phyloP scores from a whole-genome alignment of 169 alveolate species.

The Cryptosporidium ubiquitum region DNA sequence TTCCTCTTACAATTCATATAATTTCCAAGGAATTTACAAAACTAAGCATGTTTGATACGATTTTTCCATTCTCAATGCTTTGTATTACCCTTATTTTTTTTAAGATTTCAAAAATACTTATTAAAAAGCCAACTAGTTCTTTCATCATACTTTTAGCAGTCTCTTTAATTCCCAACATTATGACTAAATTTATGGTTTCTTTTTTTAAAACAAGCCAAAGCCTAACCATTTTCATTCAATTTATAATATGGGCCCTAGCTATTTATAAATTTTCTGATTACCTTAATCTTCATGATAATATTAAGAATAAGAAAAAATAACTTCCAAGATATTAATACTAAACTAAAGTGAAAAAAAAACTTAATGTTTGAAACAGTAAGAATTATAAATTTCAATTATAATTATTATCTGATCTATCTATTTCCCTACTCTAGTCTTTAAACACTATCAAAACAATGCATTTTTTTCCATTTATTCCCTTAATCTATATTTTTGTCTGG shows the following conservation, averaged over 20 bases:
- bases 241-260: constrained; percentile 16
- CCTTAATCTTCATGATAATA: not conserved
- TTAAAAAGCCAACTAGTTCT: not conserved
- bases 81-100: constrained; percentile 36
- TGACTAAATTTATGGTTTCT: not conserved
- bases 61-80: constrained; percentile 37
- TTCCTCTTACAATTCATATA: constrained; percentile 5
- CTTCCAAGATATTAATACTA: not conserved
- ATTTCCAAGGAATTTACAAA: not conserved
- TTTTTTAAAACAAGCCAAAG: not conserved
- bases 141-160: not conserved
- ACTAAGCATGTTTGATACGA: not conserved
- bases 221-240: not conserved
- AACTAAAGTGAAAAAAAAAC: not conserved
- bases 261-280: not conserved
- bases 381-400: too few species aligned
- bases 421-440: not conserved
- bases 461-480: not conserved
- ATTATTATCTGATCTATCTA: not conserved
- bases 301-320: not conserved
- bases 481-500: not conserved
- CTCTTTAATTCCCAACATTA: not conserved
- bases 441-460: too few species aligned
- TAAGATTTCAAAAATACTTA: constrained; percentile 28
- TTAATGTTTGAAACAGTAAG: not conserved